phyloP scores from a whole-genome alignment of 2,329 filamentous ascomycete species.

The Pyrenophora teres region DNA sequence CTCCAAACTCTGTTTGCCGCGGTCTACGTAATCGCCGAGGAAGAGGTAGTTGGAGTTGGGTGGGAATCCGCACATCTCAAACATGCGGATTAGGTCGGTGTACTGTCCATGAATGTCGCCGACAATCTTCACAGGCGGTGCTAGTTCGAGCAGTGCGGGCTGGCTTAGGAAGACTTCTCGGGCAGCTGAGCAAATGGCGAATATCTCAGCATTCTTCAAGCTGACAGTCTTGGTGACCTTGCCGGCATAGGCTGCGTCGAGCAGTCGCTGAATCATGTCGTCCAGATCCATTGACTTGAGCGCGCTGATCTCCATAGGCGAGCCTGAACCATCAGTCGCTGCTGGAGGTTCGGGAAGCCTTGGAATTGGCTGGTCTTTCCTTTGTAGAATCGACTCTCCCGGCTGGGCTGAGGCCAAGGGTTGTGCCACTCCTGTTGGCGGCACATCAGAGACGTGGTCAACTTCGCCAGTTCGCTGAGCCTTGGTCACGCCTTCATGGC shows the following conservation, averaged over 20 bases:
- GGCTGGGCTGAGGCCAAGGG: constrained; percentile 68
- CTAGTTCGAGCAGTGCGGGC: constrained; percentile 87
- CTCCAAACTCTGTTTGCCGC: constrained; percentile 98
- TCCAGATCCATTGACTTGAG: constrained; percentile 93
- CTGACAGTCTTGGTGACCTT: constrained; percentile 98
- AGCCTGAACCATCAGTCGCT: constrained; percentile 56
- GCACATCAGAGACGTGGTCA: constrained; percentile 89
- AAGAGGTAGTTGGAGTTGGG: constrained; percentile 99
- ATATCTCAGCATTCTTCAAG: constrained; percentile 96
- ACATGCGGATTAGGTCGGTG: constrained; percentile 93
- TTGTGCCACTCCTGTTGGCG: constrained; percentile 67
- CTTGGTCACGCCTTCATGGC: constrained; percentile 76
- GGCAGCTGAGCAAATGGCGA: constrained; percentile 86
- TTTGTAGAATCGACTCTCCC: constrained; percentile 87
- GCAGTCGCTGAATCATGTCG: constrained; percentile 91
- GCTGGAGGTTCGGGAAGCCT: constrained; percentile 59
- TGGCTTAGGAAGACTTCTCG: constrained; percentile 90
- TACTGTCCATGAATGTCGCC: constrained; percentile 97
- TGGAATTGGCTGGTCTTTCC: constrained; percentile 72
- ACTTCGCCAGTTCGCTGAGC: constrained; percentile 89
- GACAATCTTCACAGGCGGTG: constrained; percentile 96
- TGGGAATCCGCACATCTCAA: constrained; percentile 98
- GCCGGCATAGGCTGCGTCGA: constrained; percentile 93
- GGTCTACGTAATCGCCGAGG: constrained; percentile 97
- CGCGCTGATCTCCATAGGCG: constrained; percentile 80